Evolutionary conservation across 2,329 filamentous ascomycete genomes (phyloP).

Genomic region (Sphaerulina populicola): DNA sequence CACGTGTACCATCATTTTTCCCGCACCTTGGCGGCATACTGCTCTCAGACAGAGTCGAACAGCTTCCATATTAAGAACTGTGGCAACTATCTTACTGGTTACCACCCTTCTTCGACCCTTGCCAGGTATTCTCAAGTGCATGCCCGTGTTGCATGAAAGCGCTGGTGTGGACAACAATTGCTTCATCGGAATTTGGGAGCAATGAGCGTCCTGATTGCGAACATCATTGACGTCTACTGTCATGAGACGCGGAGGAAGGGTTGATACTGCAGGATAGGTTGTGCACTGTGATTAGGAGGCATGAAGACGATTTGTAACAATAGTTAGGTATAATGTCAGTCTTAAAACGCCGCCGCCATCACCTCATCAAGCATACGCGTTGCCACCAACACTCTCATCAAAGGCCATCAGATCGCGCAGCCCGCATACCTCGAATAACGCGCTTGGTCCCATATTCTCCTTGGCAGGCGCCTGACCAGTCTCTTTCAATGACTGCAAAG

Average conservation of each 20-base stretch:
- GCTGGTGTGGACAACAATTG: too few relatives aligned
- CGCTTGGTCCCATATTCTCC: constrained; percentile 38
- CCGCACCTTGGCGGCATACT: background rate
- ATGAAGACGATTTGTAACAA: background rate
- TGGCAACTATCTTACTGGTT: too few relatives aligned
- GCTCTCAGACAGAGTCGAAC: background rate
- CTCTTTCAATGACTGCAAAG: constrained; percentile 29
- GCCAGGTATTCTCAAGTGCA: too few relatives aligned
- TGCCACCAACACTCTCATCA: constrained; percentile 42
- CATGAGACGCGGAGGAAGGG: background rate
- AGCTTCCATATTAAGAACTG: background rate
- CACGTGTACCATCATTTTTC: constrained; percentile 17
- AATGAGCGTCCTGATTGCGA: too few relatives aligned
- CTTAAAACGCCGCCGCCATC: background rate
- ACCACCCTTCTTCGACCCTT: too few relatives aligned
- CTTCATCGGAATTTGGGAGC: too few relatives aligned
- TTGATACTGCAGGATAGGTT: background rate
- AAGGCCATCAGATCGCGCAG: constrained; percentile 45
- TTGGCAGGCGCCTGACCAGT: constrained; percentile 35
- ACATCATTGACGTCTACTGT: too few relatives aligned
- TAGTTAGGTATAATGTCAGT: background rate
- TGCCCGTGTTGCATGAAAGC: too few relatives aligned
- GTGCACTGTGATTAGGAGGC: background rate
- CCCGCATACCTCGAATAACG: constrained; percentile 47
- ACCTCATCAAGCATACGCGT: constrained; percentile 23